Conservation (phyloP, 495 filamentous ascomycete genomes). For the Xylaria castorea region DNA sequence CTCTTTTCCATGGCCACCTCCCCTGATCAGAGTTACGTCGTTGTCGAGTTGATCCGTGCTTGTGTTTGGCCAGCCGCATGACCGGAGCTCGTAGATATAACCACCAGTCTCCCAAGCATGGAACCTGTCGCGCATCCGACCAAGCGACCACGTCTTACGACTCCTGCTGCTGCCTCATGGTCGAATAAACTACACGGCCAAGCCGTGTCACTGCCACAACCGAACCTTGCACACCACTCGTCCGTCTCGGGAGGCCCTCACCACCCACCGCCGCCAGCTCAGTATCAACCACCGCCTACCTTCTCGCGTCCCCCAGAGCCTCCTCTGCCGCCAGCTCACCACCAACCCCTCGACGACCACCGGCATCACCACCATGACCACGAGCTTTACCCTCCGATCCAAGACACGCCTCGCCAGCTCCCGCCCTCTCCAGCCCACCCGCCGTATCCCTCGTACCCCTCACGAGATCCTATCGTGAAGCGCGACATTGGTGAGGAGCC, state of each 20-base stretch:
- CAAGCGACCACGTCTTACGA: slow-evolving; percentile 56
- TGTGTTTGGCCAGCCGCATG: slow-evolving; percentile 30
- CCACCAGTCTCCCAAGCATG: slow-evolving; percentile 54
- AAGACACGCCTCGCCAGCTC: slow-evolving; percentile 55
- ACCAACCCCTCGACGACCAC: slow-evolving; percentile 49
- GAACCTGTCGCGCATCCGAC: slow-evolving; percentile 55
- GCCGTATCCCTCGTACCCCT: slow-evolving; percentile 46
- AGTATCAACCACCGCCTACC: slow-evolving; percentile 49
- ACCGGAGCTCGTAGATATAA: slow-evolving; percentile 41
- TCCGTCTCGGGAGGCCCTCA: slow-evolving; percentile 46
- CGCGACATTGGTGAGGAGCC: slow-evolving; percentile 56
- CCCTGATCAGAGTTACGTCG: slow-evolving; percentile 45
- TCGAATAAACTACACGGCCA: slow-evolving; percentile 46
- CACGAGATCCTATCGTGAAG: slow-evolving; percentile 57
- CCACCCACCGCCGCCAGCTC: slow-evolving; percentile 49
- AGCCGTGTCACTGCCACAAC: slow-evolving; percentile 54
- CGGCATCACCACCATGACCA: slow-evolving; percentile 59
- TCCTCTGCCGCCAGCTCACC: slow-evolving; percentile 41
- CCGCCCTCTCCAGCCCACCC: slow-evolving; percentile 55
- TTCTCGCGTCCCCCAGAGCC: slow-evolving; percentile 50
- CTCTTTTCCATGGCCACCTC: slow-evolving; percentile 47
- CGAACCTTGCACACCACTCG: slow-evolving; percentile 45
- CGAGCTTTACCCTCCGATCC: slow-evolving; percentile 56
- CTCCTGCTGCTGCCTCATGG: slow-evolving; percentile 49
- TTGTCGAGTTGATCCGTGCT: slow-evolving; percentile 37